phyloP scores from a whole-genome alignment of 805 yeast species.

The Teunomyces pallodes region DNA sequence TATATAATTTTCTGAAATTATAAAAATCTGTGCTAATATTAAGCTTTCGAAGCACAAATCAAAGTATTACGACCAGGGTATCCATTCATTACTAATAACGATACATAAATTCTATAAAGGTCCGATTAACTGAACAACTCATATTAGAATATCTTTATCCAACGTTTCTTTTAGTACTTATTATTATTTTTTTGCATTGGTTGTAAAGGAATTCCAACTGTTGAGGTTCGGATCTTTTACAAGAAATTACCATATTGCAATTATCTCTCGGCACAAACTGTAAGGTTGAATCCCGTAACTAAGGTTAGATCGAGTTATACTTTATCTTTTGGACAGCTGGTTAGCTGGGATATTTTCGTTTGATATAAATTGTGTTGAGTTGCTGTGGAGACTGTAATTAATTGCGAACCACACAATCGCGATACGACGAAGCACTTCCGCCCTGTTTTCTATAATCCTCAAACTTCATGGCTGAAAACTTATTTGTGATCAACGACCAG shows the following conservation, averaged over 20 bases:
- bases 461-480: background rate
- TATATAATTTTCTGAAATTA: too few relatives aligned
- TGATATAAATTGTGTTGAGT: background rate
- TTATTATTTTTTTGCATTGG: background rate
- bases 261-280: background rate
- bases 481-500: constrained; percentile 2
- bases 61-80: too few relatives aligned
- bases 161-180: background rate
- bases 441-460: background rate
- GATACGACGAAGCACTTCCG: background rate
- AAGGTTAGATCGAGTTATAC: background rate
- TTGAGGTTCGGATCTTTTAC: background rate
- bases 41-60: too few relatives aligned
- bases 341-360: background rate
- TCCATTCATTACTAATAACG: too few relatives aligned
- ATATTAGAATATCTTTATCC: background rate
- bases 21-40: too few relatives aligned
- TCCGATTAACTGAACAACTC: too few relatives aligned
- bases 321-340: background rate
- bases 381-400: background rate
- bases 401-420: constrained; percentile 1
- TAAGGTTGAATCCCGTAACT: background rate
- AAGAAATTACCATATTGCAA: background rate
- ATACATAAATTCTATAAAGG: too few relatives aligned
- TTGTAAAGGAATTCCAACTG: background rate